phyloP scores from a whole-genome alignment of 306 rosid species.

The Medicago lupulina region DNA sequence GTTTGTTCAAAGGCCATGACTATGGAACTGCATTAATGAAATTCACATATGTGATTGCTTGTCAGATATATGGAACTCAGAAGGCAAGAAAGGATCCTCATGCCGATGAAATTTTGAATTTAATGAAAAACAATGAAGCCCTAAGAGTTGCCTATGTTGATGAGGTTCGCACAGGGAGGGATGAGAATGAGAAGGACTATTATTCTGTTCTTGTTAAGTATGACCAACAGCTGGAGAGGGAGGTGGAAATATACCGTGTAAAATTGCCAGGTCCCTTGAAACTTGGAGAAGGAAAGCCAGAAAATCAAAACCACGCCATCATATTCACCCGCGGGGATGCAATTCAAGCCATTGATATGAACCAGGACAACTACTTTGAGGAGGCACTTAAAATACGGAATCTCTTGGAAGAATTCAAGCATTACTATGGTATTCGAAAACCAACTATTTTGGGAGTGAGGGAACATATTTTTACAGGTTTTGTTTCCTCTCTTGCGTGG shows the following conservation, averaged over 20 bases:
- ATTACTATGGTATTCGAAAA: constrained; percentile 66
- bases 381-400: constrained; percentile 92
- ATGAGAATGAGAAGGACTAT: constrained; percentile 64
- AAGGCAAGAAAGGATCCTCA: constrained; percentile 78
- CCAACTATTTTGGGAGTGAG: constrained; percentile 94
- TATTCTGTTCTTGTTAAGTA: constrained; percentile 90
- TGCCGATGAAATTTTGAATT: constrained; percentile 76
- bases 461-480: constrained; percentile 87
- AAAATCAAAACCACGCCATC: constrained; percentile 91
- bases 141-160: constrained; percentile 88
- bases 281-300: constrained; percentile 96
- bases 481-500: constrained; percentile 95
- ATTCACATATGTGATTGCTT: constrained; percentile 89
- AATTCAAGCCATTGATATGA: constrained; percentile 91
- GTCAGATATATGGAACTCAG: constrained; percentile 91
- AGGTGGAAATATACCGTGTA: constrained; percentile 82
- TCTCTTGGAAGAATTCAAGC: constrained; percentile 71
- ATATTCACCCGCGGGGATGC: constrained; percentile 98
- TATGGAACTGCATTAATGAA: constrained; percentile 86
- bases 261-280: constrained; percentile 88
- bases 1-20: constrained; percentile 77
- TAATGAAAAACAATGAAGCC: constrained; percentile 79
- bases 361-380: constrained; percentile 93
- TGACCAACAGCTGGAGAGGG: constrained; percentile 69
- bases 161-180: constrained; percentile 73